Evolutionary conservation across 2,329 filamentous ascomycete genomes (phyloP), one percentile per base, ranked within the genome.

Genomic region (Coniochaeta prunicola): DNA sequence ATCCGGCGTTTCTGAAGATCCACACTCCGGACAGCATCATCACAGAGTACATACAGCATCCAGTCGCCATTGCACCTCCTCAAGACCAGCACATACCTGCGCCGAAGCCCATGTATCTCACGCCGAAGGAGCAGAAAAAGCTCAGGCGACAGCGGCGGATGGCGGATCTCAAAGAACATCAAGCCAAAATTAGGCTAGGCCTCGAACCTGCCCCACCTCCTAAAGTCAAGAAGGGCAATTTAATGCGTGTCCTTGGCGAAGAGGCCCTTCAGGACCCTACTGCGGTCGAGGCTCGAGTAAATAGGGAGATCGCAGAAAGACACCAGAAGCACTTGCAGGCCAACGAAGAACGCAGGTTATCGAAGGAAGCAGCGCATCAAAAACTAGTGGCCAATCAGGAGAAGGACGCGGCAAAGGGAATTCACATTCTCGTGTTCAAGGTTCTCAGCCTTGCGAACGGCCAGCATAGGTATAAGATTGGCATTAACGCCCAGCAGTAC

Each of bases 181-280:
- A 99, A 74, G 92, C 93, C 38, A 97, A 99, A 77, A 94, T 97
- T 62, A 84, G 93, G 60, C 79, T 99, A 12, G 94, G 94, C 21
- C 81, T 99, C 15, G 88, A 93, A 61, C 91, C 92, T 3, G 91
- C 93, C 21, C 92, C 92, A 30, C 89, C 92, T 28, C 93, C 94
- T 12, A 99, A 97, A 74, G 91, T 99, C 65, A 97, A 97, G 76
- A 96, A 96, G 74, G 90, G 89, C 59, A 99, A 99, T 72, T 83
- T 99, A 70, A 99, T 99, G 94, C 88, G 92, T 59, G 94, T 99
- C 31, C 81, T 97, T 59, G 94, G 94, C 62, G 91, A 97, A 70
- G 88, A 91, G 73, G 83, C 83, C 19, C 93, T 99, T 64, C 96
- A 96, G 70, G 94, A 99, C 74, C 94, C 94, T 7, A 99, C 96